A percentile compares a stretch with the other conserved stretches of the same genome.
Conservation (phyloP, 2,329 filamentous ascomycete genomes). For the Monosporascus sp. region DNA sequence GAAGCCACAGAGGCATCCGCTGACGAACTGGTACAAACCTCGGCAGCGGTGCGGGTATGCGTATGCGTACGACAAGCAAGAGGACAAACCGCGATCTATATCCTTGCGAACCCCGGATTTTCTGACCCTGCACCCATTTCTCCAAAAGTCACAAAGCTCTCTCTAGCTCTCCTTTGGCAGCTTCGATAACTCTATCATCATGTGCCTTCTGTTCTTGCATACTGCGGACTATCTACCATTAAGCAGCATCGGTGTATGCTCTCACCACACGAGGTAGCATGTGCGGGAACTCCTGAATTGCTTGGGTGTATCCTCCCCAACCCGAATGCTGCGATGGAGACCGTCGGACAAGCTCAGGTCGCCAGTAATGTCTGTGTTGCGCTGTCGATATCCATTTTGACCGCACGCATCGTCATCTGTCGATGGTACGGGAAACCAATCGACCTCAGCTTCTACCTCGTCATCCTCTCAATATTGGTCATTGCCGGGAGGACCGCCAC, state of each 20-base stretch:
- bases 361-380: constrained; percentile 17
- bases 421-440: constrained; percentile 18
- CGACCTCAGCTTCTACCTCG: constrained; percentile 20
- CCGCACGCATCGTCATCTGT: constrained; percentile 14
- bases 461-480: constrained; percentile 14
- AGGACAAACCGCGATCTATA: not conserved
- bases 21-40: not conserved
- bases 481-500: constrained; percentile 14
- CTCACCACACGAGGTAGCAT: not conserved
- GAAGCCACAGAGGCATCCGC: too few relatives aligned
- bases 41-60: not conserved
- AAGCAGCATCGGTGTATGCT: not conserved
- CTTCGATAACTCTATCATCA: not conserved
- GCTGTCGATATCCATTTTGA: constrained; percentile 18
- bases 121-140: not conserved
- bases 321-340: not conserved
- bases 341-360: constrained; percentile 7
- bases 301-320: not conserved
- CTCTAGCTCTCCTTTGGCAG: not conserved
- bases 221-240: not conserved
- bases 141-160: not conserved
- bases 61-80: not conserved
- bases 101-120: not conserved
- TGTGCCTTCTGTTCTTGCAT: not conserved
- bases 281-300: not conserved